These are phyloP conservation scores for Suillus decipiens DNA, from an alignment of 768 basidiomycete genomes.

Conservation along the genomic window DNA sequence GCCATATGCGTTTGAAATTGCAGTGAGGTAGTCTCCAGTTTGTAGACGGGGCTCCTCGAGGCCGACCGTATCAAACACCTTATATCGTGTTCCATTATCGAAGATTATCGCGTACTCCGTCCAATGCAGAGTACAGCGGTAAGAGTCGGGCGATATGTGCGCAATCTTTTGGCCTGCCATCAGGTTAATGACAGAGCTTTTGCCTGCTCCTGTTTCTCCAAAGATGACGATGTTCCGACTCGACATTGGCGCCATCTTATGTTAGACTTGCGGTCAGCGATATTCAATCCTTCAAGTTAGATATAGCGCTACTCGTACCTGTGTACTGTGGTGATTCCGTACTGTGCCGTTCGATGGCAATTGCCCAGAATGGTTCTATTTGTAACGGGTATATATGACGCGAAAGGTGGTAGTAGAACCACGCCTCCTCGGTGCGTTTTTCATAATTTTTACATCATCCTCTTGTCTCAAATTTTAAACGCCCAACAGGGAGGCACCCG, in stretches of 20 bases:
- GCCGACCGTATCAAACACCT: slow-evolving; percentile 37
- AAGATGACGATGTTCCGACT: slow-evolving; percentile 45
- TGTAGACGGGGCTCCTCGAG: slow-evolving; percentile 35
- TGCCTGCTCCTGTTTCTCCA: slow-evolving; percentile 44
- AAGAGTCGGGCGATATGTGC: slow-evolving; percentile 27
- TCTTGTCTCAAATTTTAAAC: not conserved
- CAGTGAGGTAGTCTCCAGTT: slow-evolving; percentile 26
- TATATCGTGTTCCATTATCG: slow-evolving; percentile 21
- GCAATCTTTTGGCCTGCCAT: slow-evolving; percentile 30
- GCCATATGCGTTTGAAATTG: slow-evolving; percentile 30
- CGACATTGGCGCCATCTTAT: slow-evolving; percentile 5
- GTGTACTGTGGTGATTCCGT: not conserved
- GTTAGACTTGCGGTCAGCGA: not conserved
- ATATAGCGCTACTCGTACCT: not conserved
- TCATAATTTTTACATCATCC: not conserved
- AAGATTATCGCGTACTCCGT: slow-evolving; percentile 29
- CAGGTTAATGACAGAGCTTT: slow-evolving; percentile 37
- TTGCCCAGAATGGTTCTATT: not conserved
- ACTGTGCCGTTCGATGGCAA: not conserved
- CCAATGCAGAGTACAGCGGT: slow-evolving; percentile 41
- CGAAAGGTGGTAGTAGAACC: not conserved
- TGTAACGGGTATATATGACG: not conserved
- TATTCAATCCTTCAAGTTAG: not conserved
- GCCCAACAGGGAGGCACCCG: not conserved
- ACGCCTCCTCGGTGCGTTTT: not conserved